These are phyloP conservation scores for Butyriboletus loyo DNA, from an alignment of 768 basidiomycete species.

Conservation along the genomic window DNA sequence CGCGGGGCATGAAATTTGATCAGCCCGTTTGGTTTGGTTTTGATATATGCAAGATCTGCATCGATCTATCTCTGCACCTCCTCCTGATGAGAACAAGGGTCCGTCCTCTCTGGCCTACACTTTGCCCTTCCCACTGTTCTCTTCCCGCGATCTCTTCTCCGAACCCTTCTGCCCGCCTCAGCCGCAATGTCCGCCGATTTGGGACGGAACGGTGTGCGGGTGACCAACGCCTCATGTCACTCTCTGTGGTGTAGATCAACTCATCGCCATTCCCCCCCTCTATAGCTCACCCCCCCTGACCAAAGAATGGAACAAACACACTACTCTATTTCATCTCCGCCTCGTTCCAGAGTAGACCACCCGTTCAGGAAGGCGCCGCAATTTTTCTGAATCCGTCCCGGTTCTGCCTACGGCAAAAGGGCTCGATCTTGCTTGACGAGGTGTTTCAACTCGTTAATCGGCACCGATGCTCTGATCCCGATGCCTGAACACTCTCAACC, in stretches of 20 bases:
- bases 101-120: neutral
- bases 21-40: conserved; percentile 11
- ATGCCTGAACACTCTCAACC: neutral
- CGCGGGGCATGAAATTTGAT: conserved; percentile 7
- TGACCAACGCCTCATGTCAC: conserved; percentile 16
- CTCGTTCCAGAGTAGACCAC: conserved; percentile 5
- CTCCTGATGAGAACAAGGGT: neutral
- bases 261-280: conserved; percentile 15
- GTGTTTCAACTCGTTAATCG: conserved; percentile 5
- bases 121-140: conserved; percentile 5
- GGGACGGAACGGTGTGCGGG: conserved; percentile 5
- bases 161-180: conserved; percentile 6
- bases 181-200: conserved; percentile 14
- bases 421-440: conserved; percentile 6
- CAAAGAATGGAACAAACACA: conserved; percentile 21
- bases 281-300: conserved; percentile 1
- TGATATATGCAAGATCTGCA: conserved; percentile 17
- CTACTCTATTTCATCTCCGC: conserved; percentile 34
- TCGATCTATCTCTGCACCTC: neutral
- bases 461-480: conserved; percentile 23
- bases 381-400: conserved; percentile 15
- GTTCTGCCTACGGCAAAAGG: conserved; percentile 26
- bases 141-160: conserved; percentile 3
- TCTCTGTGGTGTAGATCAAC: conserved; percentile 11
- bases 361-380: conserved; percentile 19